Evolutionary conservation across 225 moss, liverwort and hornwort genomes (phyloP), one percentile per base, ranked within the genome.

Genomic region (Physcomitrellopsis africana): DNA sequence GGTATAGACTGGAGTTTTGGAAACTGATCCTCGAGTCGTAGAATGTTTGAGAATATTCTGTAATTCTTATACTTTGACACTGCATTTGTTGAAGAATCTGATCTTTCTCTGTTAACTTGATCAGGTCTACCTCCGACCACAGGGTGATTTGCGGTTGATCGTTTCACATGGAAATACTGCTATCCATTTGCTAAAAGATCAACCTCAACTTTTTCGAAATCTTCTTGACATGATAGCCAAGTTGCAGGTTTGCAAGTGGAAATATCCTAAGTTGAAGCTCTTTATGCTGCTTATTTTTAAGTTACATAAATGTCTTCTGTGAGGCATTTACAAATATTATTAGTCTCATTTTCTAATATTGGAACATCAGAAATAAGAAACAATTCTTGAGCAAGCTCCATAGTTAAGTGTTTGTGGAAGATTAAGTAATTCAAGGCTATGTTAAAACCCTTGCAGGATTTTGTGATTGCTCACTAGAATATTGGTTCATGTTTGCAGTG

Each of bases 101-200:
- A 77, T 29, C 51, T 60, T 68, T 17, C 42, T 37, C 4, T 37
- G 32, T 4, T 2, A 66, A 22, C 41, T 51, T 55, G 65, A 67
- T 20, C 76, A 88, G 88, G 85, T 88, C 68, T 88, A 88, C 73
- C 80, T 88, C 67, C 80, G 88, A 57, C 88, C 88, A 63, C 88
- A 88, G 85, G 88, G 88, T 76, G 88, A 88, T 78, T 78, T 88
- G 72, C 85, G 88, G 48, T 58, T 88, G 67, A 85, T 88, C 72
- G 85, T 88, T 76, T 77, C 88, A 66, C 88, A 88, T 79, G 85
- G 66, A 73, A 65, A 85, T 57, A 76, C 78, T 73, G 88, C 88
- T 62, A 78, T 85, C 48, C 56, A 83, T 65, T 75, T 88, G 82
- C 82, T 88, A 42, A 80, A 65, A 47, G 0, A 76, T 10, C 76